Evolutionary conservation across 2,329 filamentous ascomycete species (phyloP), one percentile per base, ranked within the genome.

Genomic region (Cytospora mali): DNA sequence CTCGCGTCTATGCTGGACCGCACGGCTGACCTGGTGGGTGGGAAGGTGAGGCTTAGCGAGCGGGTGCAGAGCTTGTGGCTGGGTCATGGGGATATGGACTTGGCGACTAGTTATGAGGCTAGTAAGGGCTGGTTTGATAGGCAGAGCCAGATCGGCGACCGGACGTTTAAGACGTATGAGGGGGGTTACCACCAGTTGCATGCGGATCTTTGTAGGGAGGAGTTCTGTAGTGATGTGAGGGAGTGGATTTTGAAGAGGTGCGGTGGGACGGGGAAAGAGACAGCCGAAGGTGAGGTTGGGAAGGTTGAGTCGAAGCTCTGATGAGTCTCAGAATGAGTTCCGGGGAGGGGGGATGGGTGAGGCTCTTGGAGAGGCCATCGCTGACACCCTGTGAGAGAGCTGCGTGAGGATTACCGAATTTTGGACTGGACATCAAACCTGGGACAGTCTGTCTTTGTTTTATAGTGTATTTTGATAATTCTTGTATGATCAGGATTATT

Each of bases 131-230:
- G 90, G 75, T 85, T 87, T 64, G 83, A 88, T 25, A 70, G 75
- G 23, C 77, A 84, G 67, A 77, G 82, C 28, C 75, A 77, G 55
- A 78, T 90, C 7, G 77, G 82, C 68, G 92, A 96, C 74, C 90
- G 87, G 71, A 83, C 82, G 66, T 88, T 92, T 71, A 89, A 86
- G 78, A 76, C 80, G 23, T 97, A 95, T 73, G 85, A 90, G 31
- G 93, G 90, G 11, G 90, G 84, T 72, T 92, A 86, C 73, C 93
- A 97, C 76, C 89, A 91, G 77, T 74, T 91, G 67, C 88, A 90
- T 71, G 78, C 81, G 1, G 88, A 91, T 62, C 72, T 77, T 10
- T 81, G 79, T 62, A 81, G 79, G 71, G 79, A 83, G 62, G 77
- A 81, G 67, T 86, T 84, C 67, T 79, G 77, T 61, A 81, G 80